Conservation (phyloP, 2,329 filamentous ascomycete species). For the Beauveria varroae region DNA sequence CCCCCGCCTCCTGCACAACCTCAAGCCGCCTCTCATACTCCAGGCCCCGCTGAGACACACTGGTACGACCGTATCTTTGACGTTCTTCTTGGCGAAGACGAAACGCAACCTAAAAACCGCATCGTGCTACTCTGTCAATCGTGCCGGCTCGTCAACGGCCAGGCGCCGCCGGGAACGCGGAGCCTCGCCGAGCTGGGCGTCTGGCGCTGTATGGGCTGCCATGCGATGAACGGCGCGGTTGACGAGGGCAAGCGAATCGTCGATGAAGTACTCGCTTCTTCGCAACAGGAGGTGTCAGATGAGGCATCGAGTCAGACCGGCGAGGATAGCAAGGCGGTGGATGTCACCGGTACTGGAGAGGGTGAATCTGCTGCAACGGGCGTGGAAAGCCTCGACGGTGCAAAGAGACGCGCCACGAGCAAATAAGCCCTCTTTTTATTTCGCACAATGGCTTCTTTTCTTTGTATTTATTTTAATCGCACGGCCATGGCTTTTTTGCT, state of each 20-base stretch:
- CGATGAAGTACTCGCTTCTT: conserved; percentile 47
- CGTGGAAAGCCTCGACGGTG: conserved; percentile 16
- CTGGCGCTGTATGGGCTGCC: conserved; percentile 88
- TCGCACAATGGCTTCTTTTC: background rate
- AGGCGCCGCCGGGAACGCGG: conserved; percentile 81
- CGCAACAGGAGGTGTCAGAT: conserved; percentile 16
- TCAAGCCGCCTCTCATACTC: conserved; percentile 14
- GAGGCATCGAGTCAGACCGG: conserved; percentile 10
- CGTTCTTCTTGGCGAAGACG: conserved; percentile 87
- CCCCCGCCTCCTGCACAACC: conserved; percentile 18
- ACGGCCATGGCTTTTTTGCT: background rate
- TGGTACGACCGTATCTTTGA: conserved; percentile 97
- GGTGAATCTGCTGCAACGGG: background rate
- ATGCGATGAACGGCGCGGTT: conserved; percentile 71
- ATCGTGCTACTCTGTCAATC: conserved; percentile 75
- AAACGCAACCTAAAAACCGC: conserved; percentile 84
- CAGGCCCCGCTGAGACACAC: conserved; percentile 39
- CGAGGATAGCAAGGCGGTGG: conserved; percentile 14
- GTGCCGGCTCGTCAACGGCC: conserved; percentile 88
- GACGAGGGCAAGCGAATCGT: conserved; percentile 69
- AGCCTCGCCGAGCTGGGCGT: conserved; percentile 69
- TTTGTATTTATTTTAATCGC: background rate
- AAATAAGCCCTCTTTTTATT: conserved; percentile 13
- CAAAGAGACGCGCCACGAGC: conserved; percentile 20
- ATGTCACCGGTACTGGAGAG: background rate